Evolutionary conservation across 1,284 basidiomycete species (phyloP).

Genomic region (Naganishia cerealis): DNA sequence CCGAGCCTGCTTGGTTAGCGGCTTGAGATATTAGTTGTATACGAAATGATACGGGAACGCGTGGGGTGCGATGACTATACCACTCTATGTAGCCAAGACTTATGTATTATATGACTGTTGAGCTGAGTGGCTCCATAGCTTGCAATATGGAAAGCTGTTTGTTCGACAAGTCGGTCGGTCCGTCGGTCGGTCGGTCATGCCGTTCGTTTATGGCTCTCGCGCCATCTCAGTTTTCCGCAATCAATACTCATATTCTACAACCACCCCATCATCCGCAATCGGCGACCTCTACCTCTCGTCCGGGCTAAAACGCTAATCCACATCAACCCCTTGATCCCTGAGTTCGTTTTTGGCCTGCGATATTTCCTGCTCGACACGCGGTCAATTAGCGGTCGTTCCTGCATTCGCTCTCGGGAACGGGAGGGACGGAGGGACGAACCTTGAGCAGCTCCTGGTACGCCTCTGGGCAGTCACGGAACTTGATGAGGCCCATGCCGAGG

Average conservation of each 20-base stretch:
- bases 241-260: not conserved
- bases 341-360: constrained; percentile 69
- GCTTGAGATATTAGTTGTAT: not conserved
- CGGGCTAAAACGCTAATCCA: constrained; percentile 59
- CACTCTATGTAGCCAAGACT: no score
- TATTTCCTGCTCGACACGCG: constrained; percentile 59
- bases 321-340: constrained; percentile 64
- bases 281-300: not conserved
- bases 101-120: no score
- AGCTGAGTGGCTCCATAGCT: no score
- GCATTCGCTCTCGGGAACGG: not conserved
- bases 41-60: not conserved
- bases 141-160: no score
- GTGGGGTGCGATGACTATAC: no score
- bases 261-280: not conserved
- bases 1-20: no score
- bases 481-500: constrained; percentile 69
- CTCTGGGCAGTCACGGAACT: constrained; percentile 71
- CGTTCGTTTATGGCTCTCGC: no score
- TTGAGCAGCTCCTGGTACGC: constrained; percentile 68
- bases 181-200: no score
- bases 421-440: constrained; percentile 54
- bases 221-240: no score
- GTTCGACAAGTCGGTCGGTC: no score
- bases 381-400: constrained; percentile 19